Evolutionary conservation across 768 basidiomycete species (phyloP), one percentile per base, ranked within the genome.

Genomic region (Mycena olivaceomarginata): DNA sequence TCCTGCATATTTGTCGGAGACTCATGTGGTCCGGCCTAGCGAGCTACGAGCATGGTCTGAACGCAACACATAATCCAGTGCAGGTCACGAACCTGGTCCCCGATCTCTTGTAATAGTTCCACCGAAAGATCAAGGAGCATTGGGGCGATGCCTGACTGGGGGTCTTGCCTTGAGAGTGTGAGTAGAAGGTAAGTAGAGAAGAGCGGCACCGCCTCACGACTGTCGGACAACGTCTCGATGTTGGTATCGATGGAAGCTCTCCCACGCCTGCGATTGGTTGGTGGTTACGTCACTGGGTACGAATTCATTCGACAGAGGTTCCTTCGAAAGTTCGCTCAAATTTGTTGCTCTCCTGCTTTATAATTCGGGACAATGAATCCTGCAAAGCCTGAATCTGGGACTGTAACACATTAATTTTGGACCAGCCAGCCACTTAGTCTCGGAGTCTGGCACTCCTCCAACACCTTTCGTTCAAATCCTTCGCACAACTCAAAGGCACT

Each of bases 1-100:
- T 22, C 13, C n/a, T 68, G 67, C 53, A 68, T 56, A 25, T 22
- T 25, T 9, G n/a, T n/a, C 67, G 67, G 37, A 67, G 57, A 16
- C 64, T 46, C 45, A 25, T 48, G 25, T 66, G 43, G 45, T 66
- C 64, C 8, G 41, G 43, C 22, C 11, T 13, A 13, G n/a, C 45
- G 11, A 66, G 64, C 64, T 66, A 45, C 25, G 40, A 20, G 18
- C 20, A 18, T 51, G 48, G 48, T 63, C 40, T 31, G 40, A 18
- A 12, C 18, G 40, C 39, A 7, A 41, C 62, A 2, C 62, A 40
- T 63, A 22, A 20, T 2, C 5, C 18, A 20, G 18, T 18, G 62
- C 40, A 41, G 8, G 25, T 41, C 39, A 41, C 62, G 62, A 63
- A 63, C 62, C 39, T 63, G 39, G 62, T 22, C 20, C 18, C 62